These are phyloP conservation scores for Cladosporium colombiae DNA, from an alignment of 2,329 filamentous ascomycete genomes.

Conservation along the genomic window DNA sequence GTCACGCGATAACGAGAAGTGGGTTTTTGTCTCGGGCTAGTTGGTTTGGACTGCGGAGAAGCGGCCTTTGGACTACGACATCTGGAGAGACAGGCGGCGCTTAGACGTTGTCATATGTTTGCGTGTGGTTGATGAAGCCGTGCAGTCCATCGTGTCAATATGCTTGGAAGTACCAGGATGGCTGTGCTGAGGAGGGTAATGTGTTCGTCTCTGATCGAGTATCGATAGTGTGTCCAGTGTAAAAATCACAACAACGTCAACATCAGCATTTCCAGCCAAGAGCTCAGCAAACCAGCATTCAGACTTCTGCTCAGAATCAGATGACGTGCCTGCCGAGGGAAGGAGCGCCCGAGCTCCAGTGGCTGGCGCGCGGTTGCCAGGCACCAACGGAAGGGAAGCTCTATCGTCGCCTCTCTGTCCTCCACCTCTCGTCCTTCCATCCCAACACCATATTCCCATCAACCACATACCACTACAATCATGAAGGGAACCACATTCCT, in stretches of 20 bases:
- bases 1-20: slow-evolving; percentile 18
- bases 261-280: neutral
- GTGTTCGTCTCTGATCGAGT: neutral
- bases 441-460: slow-evolving; percentile 11
- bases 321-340: slow-evolving; percentile 7
- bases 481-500: slow-evolving; percentile 88
- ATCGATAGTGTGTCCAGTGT: neutral
- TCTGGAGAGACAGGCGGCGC: neutral
- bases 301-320: neutral
- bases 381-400: neutral
- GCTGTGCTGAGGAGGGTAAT: neutral
- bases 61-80: slow-evolving; percentile 10
- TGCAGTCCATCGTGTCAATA: neutral
- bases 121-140: neutral
- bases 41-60: slow-evolving; percentile 14
- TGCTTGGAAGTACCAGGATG: neutral
- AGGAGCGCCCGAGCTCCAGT: neutral
- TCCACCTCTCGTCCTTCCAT: neutral
- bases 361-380: slow-evolving; percentile 8
- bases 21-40: slow-evolving; percentile 5
- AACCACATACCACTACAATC: slow-evolving; percentile 23
- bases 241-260: neutral
- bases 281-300: neutral
- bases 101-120: neutral
- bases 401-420: slow-evolving; percentile 1